Evolutionary conservation across 1,139 yeast species (phyloP), one percentile per base, ranked within the genome.

Genomic region (Sugiyamaella grinbergsii): DNA sequence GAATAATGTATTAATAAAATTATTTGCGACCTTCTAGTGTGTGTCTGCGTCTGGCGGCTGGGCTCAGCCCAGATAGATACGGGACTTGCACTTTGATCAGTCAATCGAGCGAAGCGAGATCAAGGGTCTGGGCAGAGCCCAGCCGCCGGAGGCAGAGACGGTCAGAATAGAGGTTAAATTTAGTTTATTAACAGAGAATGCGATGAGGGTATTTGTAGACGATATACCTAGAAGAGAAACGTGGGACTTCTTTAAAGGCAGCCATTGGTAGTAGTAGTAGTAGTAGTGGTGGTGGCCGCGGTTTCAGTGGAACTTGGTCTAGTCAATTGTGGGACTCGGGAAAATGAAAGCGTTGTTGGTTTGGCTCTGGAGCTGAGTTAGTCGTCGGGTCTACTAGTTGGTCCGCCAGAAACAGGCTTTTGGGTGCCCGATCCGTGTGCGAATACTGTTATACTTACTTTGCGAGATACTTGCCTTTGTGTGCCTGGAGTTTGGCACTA

Each of bases 401-500:
- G 20, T 16, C 22, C 37, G 24, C 10, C 7, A n/a, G n/a, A n/a
- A n/a, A n/a, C n/a, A n/a, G n/a, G n/a, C n/a, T n/a, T n/a, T n/a
- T n/a, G n/a, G n/a, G n/a, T n/a, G n/a, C n/a, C n/a, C n/a, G n/a
- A n/a, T n/a, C n/a, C n/a, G n/a, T n/a, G n/a, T n/a, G n/a, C n/a
- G n/a, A n/a, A n/a, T n/a, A n/a, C n/a, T n/a, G n/a, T 16, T 5
- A 13, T 20, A 56, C 62, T 45, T 59, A 62, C 64, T 54, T 52
- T 22, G 67, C 64, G 42, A 70, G 64, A 59, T 73, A 74, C 58
- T 71, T 71, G 57, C 65, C 67, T 63, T 74, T 78, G 58, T 77
- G 80, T 42, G 76, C 76, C 56, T 66, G 77, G 53, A 80, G 65
- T 62, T 78, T 80, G 50, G 77, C 76, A 5, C 82, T 74, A 58